A percentile compares a stretch with the other conserved stretches of the same genome.
phyloP scores from a whole-genome alignment of 2,329 filamentous ascomycete genomes.

The Fonsecaea erecta region DNA sequence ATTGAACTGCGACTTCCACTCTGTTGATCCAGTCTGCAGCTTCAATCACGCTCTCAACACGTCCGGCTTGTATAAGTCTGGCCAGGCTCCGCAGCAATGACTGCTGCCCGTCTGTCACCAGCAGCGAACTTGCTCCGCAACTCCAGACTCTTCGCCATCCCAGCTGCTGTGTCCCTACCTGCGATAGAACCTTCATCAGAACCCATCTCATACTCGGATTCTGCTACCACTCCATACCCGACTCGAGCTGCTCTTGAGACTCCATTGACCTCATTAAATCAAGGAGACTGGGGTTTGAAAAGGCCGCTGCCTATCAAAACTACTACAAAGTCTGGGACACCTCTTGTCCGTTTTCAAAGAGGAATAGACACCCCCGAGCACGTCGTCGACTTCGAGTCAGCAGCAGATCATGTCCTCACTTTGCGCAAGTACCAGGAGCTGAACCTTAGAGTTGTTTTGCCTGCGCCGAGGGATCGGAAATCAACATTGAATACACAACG shows the following conservation, averaged over 20 bases:
- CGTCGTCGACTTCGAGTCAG: slow-evolving; percentile 84
- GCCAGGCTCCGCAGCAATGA: slow-evolving; percentile 45
- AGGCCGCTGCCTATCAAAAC: slow-evolving; percentile 77
- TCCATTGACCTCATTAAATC: slow-evolving; percentile 69
- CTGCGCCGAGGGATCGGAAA: slow-evolving; percentile 14
- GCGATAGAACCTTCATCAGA: slow-evolving; percentile 55
- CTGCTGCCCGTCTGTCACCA: slow-evolving; percentile 58
- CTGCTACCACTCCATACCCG: slow-evolving; percentile 77
- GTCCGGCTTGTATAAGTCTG: slow-evolving; percentile 12
- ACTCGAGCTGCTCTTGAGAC: slow-evolving; percentile 82
- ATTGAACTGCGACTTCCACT: neutral
- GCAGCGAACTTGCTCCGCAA: slow-evolving; percentile 74
- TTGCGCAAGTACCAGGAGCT: slow-evolving; percentile 87
- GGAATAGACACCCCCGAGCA: slow-evolving; percentile 84
- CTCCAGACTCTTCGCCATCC: slow-evolving; percentile 88
- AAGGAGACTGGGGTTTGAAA: slow-evolving; percentile 94
- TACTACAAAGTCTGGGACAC: slow-evolving; percentile 72
- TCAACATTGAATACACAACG: slow-evolving; percentile 14
- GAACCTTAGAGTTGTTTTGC: slow-evolving; percentile 59
- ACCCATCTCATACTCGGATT: slow-evolving; percentile 62
- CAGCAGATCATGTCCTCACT: slow-evolving; percentile 78
- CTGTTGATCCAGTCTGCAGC: neutral
- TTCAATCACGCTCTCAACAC: neutral
- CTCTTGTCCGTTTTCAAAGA: slow-evolving; percentile 71
- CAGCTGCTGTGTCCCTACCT: slow-evolving; percentile 71